Conservation (phyloP, 2,329 filamentous ascomycete genomes). For the Botrytis paeoniae region DNA sequence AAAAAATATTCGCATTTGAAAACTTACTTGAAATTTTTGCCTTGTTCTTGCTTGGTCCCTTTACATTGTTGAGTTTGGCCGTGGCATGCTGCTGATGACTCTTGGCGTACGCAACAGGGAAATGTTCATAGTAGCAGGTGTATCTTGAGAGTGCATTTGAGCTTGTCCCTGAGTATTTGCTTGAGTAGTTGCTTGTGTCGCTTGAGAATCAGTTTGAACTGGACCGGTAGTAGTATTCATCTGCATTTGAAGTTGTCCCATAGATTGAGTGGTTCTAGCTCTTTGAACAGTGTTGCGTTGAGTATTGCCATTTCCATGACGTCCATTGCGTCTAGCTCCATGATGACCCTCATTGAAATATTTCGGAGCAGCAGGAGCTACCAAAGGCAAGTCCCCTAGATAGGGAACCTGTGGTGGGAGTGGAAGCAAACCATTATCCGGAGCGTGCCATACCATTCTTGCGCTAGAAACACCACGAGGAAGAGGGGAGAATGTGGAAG, state of each 20-base stretch:
- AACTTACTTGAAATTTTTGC: slow-evolving; percentile 9
- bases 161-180: neutral
- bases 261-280: neutral
- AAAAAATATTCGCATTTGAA: neutral
- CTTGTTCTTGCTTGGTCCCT: neutral
- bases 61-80: slow-evolving; percentile 16
- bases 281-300: neutral
- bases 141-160: neutral
- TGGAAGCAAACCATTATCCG: neutral
- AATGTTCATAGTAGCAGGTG: neutral
- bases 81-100: slow-evolving; percentile 10
- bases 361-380: neutral
- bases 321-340: neutral
- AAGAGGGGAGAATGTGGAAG: neutral
- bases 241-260: neutral
- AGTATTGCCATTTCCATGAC: neutral
- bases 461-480: no score
- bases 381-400: neutral
- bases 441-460: neutral
- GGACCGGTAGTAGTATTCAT: neutral
- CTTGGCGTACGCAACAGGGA: neutral
- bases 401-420: neutral
- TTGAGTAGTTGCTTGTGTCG: neutral
- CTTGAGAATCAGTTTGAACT: neutral
- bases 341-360: neutral